Evolutionary conservation across 441 rosid genomes (phyloP), one percentile per base, ranked within the genome.

Genomic region (Jatropha podagrica): DNA sequence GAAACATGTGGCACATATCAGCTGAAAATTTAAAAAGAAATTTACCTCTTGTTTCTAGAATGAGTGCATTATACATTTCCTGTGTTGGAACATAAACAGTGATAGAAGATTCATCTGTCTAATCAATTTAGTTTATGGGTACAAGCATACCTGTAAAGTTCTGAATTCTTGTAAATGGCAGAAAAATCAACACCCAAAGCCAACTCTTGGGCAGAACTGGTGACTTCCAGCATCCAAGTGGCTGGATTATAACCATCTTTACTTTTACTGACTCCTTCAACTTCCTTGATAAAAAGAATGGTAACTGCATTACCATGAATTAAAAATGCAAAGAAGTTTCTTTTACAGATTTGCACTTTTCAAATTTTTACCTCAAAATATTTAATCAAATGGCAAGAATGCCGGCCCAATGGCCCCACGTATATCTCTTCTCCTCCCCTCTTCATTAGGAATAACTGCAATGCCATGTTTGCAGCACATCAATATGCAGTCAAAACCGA

Each of bases 181-280:
- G 90, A 74, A 78, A 93, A 91, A 71, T 93, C 88, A 44, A 88
- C 72, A 11, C 87, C 90, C 67, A 89, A 70, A 78, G 88, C 70
- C 15, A 76, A 32, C 77, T 91, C 98, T 70, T 91, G 93, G 17
- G 85, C 81, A 23, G 85, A 56, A 61, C 79, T 42, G n/a, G 91
- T 85, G 51, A 91, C 90, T 80, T 93, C 97, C 40, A 91, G 78
- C 97, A 91, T 90, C 98, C 98, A 90, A 18, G 95, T 88, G 71
- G 98, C 98, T 7, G 97, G 97, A 68, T 90, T 90, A 69, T 89
- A 89, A 13, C 94, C 95, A 42, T 87, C 92, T 77, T 84, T 90
- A 72, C 92, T 92, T 80, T 87, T 90, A 26, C 76, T 46, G 26
- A 89, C 88, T 74, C 94, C 93, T 73, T 82, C 77, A 48, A 93